Conservation (phyloP, 2,329 filamentous ascomycete genomes). For the Calonectria leucothoes region DNA sequence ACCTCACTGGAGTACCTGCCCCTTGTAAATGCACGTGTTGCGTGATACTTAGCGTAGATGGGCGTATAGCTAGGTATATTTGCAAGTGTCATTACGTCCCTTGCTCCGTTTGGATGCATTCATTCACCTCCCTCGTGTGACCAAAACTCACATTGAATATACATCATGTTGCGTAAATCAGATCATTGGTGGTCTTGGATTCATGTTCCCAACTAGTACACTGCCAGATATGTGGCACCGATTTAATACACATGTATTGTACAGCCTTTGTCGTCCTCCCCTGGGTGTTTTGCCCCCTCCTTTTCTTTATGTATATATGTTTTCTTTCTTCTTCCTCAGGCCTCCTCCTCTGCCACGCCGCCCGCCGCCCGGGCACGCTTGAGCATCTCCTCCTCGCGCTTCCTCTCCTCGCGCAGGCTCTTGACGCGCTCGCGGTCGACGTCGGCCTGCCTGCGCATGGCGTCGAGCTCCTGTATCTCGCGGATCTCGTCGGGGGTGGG, state of each 20-base stretch:
- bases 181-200: constrained; percentile 30
- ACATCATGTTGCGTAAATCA: not conserved
- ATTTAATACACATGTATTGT: constrained; percentile 46
- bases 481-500: constrained; percentile 70
- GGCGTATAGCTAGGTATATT: too few relatives aligned
- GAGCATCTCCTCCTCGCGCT: constrained; percentile 68
- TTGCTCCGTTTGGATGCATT: not conserved
- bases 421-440: constrained; percentile 66
- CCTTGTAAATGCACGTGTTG: not conserved
- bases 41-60: not conserved
- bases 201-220: constrained; percentile 43
- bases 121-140: not conserved
- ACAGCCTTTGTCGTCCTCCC: constrained; percentile 33
- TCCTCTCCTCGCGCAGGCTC: constrained; percentile 66
- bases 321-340: constrained; percentile 25
- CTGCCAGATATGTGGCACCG: constrained; percentile 36
- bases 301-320: not conserved
- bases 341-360: constrained; percentile 48
- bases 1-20: not conserved
- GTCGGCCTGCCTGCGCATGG: constrained; percentile 61
- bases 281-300: not conserved
- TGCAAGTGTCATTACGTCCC: not conserved
- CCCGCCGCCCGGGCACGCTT: constrained; percentile 54
- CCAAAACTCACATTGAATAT: not conserved
- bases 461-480: constrained; percentile 68